phyloP scores from a whole-genome alignment of 257 asterid genomes.

The Solanum pennellii region DNA sequence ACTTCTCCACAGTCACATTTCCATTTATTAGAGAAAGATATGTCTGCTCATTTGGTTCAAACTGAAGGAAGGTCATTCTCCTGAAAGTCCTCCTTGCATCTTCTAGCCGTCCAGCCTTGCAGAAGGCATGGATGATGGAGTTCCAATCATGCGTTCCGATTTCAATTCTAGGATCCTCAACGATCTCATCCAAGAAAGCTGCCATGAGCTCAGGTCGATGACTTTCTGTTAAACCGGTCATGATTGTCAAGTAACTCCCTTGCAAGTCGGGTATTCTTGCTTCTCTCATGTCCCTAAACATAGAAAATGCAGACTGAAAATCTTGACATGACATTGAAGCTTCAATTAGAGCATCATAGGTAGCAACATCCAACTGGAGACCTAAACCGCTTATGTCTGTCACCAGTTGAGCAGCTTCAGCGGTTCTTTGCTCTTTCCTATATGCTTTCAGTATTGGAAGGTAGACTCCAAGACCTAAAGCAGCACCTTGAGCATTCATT shows the following conservation, averaged over 20 bases:
- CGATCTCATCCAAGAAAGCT: conserved; percentile 69
- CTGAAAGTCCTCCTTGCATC: conserved; percentile 77
- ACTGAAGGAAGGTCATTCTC: conserved; percentile 78
- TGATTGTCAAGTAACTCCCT: conserved; percentile 74
- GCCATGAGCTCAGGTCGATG: conserved; percentile 98
- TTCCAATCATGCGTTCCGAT: conserved; percentile 95
- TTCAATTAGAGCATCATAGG: conserved; percentile 68
- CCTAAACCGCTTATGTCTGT: conserved; percentile 55
- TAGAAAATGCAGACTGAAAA: conserved; percentile 84
- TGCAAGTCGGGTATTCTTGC: conserved; percentile 53
- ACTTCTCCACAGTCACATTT: conserved; percentile 47
- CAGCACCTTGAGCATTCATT: conserved; percentile 64
- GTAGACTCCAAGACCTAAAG: conserved; percentile 67
- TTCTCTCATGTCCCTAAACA: conserved; percentile 94
- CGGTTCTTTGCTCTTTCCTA: conserved; percentile 65
- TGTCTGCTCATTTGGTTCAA: conserved; percentile 84
- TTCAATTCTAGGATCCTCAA: conserved; percentile 72
- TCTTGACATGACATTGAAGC: conserved; percentile 88
- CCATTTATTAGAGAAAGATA: conserved; percentile 82
- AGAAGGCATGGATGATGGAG: conserved; percentile 86
- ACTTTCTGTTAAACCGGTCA: conserved; percentile 92
- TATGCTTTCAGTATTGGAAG: conserved; percentile 70
- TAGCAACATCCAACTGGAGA: conserved; percentile 41
- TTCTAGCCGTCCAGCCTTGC: conserved; percentile 80
- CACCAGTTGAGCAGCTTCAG: conserved; percentile 86